Percentiles rank a stretch among this genome's conserved stretches.
Evolutionary conservation across 768 basidiomycete species (phyloP).

Genomic region (Thelephora aurantiotincta): DNA sequence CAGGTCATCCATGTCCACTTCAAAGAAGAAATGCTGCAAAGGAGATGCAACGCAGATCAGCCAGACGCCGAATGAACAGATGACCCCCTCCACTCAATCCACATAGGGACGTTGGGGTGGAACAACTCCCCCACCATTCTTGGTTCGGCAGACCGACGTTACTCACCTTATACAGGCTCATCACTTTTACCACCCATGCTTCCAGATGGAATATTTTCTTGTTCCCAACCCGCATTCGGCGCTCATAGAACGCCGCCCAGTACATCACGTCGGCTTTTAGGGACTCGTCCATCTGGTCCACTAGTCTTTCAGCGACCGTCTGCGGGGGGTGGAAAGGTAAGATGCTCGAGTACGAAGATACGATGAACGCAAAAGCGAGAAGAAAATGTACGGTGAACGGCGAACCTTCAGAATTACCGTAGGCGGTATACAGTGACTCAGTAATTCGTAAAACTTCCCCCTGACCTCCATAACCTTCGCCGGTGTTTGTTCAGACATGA

Average conservation of each 20-base stretch:
- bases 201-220: slow-evolving; percentile 96
- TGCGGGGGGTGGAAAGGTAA: slow-evolving; percentile 15
- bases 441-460: slow-evolving; percentile 84
- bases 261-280: slow-evolving; percentile 91
- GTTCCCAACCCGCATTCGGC: slow-evolving; percentile 87
- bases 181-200: slow-evolving; percentile 93
- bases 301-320: slow-evolving; percentile 85
- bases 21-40: slow-evolving; percentile 32
- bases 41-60: slow-evolving; percentile 1
- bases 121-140: background rate
- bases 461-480: slow-evolving; percentile 85
- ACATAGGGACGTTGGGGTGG: background rate
- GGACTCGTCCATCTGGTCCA: slow-evolving; percentile 79
- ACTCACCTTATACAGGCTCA: slow-evolving; percentile 76
- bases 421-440: slow-evolving; percentile 95
- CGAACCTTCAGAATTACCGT: slow-evolving; percentile 80
- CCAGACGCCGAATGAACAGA: background rate
- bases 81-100: background rate
- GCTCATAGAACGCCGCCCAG: slow-evolving; percentile 88
- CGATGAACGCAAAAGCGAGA: background rate
- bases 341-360: slow-evolving; percentile 1
- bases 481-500: slow-evolving; percentile 82
- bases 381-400: background rate
- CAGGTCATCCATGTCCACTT: slow-evolving; percentile 29
- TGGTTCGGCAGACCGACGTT: background rate